Base-by-base conservation (phyloP, 2,329 filamentous ascomycete genomes). In the Thermothelomyces thermophilus region DNA sequence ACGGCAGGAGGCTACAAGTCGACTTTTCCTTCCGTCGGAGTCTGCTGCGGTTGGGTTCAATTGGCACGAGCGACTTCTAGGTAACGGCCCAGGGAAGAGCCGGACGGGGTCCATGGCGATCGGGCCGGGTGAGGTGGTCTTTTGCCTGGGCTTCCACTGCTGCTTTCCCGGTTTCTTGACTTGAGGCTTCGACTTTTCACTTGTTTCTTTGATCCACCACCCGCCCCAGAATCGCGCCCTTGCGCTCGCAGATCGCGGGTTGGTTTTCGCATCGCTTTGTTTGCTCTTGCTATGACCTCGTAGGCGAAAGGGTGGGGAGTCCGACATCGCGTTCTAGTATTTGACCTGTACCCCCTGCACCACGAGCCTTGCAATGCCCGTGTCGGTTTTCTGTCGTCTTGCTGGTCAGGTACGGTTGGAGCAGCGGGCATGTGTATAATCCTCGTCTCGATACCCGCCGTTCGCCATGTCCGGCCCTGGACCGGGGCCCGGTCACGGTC, bases 401-500 rank as follows among this genome's bases (percentile, higher is more conserved):
- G 24, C 9, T 9, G 24, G 24, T n/a, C n/a, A n/a, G n/a, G n/a
- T n/a, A n/a, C n/a, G n/a, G 9, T 9, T 26, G 24, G 5, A 26
- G 24, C 24, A 26, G 24, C 43, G 22, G 43, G 35, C 20, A 35
- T 50, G 41, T 28, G 37, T 33, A 16, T 11, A 30, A 7, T 26
- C 37, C 8, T 26, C 24, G 8, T 3, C 6, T 28, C 26, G 9
- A 11, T 22, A 41, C 24, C 40, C 30, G 16, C 40, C 11, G 14
- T 30, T 42, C 37, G 42, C 26, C 41, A 55, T 55, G 53, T 43
- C 48, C 41, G 43, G 43, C 6, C 43, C 40, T 14, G 39, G 39
- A 8, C 37, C 37, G 3, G 36, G 36, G 10, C 40, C 22, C 16
- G 41, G 41, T 33, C 28, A 16, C 20, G 43, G 34, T 42, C 42